Conservation (phyloP, 768 basidiomycete species). For the Suillus discolor region DNA sequence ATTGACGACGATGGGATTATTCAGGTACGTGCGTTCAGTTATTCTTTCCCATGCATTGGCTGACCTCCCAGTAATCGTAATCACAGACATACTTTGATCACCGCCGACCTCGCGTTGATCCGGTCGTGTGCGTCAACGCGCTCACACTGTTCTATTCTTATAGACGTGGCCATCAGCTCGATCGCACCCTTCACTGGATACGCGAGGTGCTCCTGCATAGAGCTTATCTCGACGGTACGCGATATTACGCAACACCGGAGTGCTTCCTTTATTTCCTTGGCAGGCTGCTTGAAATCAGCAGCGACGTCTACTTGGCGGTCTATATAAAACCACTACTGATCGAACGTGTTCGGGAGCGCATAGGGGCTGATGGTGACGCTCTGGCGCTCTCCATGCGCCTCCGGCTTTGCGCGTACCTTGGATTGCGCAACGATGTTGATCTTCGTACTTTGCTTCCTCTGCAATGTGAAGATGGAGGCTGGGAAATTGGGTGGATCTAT, state of each 20-base stretch:
- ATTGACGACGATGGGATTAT: slow-evolving; percentile 53
- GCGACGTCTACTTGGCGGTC: slow-evolving; percentile 36
- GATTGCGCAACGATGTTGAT: slow-evolving; percentile 46
- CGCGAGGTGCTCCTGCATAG: slow-evolving; percentile 50
- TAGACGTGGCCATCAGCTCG: slow-evolving; percentile 49
- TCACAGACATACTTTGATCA: slow-evolving; percentile 55
- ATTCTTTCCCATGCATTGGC: neutral
- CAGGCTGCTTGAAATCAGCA: slow-evolving; percentile 42
- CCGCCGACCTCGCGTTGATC: slow-evolving; percentile 52
- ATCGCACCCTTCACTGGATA: slow-evolving; percentile 50
- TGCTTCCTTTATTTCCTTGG: slow-evolving; percentile 54
- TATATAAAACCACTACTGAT: slow-evolving; percentile 43
- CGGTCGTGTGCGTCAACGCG: slow-evolving; percentile 54
- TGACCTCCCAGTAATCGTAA: slow-evolving; percentile 7
- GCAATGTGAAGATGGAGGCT: slow-evolving; percentile 59
- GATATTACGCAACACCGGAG: slow-evolving; percentile 56
- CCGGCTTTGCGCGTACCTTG: slow-evolving; percentile 43
- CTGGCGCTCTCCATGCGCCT: slow-evolving; percentile 62
- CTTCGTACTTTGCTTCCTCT: slow-evolving; percentile 44
- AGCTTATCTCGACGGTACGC: slow-evolving; percentile 56
- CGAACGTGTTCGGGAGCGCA: slow-evolving; percentile 50
- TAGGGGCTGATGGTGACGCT: slow-evolving; percentile 51
- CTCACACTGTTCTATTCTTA: slow-evolving; percentile 52
- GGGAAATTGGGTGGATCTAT: slow-evolving; percentile 59
- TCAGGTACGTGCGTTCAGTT: slow-evolving; percentile 33